Percentiles rank a stretch among this genome's conserved stretches.
Conservation (phyloP, 2,329 filamentous ascomycete species). For the Claviceps humidiphila region DNA sequence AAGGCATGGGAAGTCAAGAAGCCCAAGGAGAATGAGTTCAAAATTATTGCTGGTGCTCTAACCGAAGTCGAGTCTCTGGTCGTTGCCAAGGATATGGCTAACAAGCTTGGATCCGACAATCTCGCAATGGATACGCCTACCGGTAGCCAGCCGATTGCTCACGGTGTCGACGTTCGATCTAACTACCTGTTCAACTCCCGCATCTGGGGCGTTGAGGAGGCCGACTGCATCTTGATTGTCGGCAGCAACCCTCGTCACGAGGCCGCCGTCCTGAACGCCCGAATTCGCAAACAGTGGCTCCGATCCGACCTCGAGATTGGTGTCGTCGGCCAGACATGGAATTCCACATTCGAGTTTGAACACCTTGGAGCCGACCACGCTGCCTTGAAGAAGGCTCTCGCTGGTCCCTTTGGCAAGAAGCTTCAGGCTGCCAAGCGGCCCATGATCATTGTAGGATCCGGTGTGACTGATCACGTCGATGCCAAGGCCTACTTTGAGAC, state of each 20-base stretch:
- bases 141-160: conserved; percentile 71
- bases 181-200: conserved; percentile 97
- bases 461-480: conserved; percentile 79
- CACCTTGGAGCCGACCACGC: conserved; percentile 71
- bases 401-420: conserved; percentile 86
- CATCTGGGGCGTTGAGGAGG: conserved; percentile 87
- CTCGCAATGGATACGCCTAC: conserved; percentile 81
- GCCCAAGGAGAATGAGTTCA: conserved; percentile 88
- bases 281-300: conserved; percentile 96
- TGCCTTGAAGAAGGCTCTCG: conserved; percentile 71
- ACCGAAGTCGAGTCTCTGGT: conserved; percentile 88
- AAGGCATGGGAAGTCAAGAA: conserved; percentile 66
- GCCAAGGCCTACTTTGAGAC: conserved; percentile 89
- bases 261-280: conserved; percentile 86
- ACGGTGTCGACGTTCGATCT: conserved; percentile 84
- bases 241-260: conserved; percentile 94
- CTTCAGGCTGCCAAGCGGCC: conserved; percentile 76
- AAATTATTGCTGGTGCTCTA: conserved; percentile 81
- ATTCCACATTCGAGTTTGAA: conserved; percentile 91
- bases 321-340: conserved; percentile 78
- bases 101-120: conserved; percentile 93
- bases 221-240: conserved; percentile 80
- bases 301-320: conserved; percentile 88
- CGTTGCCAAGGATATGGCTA: conserved; percentile 92
- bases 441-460: conserved; percentile 93